Evolutionary conservation across 306 rosid genomes (phyloP).

Genomic region (Quercus bicolor): DNA sequence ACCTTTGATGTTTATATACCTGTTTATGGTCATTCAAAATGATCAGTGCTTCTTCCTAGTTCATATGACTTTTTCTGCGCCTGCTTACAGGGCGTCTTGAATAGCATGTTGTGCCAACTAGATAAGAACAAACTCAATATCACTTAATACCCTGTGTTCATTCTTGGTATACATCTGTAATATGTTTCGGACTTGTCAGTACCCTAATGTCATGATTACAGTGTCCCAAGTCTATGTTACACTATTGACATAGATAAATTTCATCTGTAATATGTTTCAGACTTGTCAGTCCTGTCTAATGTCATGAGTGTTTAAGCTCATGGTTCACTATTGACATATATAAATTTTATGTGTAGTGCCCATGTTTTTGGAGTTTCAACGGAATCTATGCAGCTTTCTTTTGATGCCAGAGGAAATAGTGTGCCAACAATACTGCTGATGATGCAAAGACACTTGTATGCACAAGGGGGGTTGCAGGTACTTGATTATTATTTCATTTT

Average conservation of each 20-base stretch:
- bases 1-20: neutral
- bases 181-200: neutral
- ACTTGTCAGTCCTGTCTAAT: neutral
- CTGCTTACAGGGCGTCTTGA: too few species aligned
- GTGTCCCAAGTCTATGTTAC: constrained; percentile 4
- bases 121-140: neutral
- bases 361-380: constrained; percentile 97
- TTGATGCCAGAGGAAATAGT: constrained; percentile 96
- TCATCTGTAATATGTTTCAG: constrained; percentile 30
- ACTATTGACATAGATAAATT: constrained; percentile 31
- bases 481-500: constrained; percentile 13
- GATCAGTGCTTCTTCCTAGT: neutral
- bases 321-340: constrained; percentile 26
- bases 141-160: neutral
- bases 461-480: constrained; percentile 93
- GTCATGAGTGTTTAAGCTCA: neutral
- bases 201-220: neutral
- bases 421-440: constrained; percentile 84
- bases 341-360: constrained; percentile 53
- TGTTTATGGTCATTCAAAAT: neutral
- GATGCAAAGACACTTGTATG: constrained; percentile 88
- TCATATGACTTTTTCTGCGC: neutral
- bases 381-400: constrained; percentile 98
- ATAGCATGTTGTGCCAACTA: neutral
- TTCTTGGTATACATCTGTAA: neutral